phyloP scores from a whole-genome alignment of 331 rosid species.

The Quercus phellos region DNA sequence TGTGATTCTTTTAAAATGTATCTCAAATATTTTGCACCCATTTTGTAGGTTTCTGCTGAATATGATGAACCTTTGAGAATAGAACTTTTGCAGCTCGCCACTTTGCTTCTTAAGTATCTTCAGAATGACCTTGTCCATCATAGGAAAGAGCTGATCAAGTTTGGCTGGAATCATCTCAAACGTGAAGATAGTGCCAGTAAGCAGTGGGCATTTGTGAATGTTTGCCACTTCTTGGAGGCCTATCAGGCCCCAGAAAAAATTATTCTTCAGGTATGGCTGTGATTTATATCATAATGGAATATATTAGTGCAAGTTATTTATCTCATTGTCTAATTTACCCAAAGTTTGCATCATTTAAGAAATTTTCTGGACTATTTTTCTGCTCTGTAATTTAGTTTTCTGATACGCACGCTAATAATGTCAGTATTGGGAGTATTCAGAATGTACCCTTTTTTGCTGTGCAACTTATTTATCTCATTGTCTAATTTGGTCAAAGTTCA shows the following conservation, averaged over 20 bases:
- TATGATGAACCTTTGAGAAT: slow-evolving; percentile 94
- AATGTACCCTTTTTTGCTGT: neutral
- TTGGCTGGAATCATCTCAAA: slow-evolving; percentile 99
- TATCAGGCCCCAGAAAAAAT: slow-evolving; percentile 99
- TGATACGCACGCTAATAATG: neutral
- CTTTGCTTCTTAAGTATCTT: slow-evolving; percentile 94
- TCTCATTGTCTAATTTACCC: neutral
- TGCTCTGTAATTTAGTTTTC: neutral
- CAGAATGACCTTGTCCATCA: slow-evolving; percentile 97
- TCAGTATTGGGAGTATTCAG: neutral
- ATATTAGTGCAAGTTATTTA: slow-evolving; percentile 2
- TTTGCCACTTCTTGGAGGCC: slow-evolving; percentile 98
- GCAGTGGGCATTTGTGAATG: slow-evolving; percentile 99
- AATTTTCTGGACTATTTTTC: neutral
- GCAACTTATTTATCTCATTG: slow-evolving; percentile 3
- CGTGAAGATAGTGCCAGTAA: slow-evolving; percentile 99
- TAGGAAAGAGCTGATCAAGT: slow-evolving; percentile 91
- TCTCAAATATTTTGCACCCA: slow-evolving; percentile 16
- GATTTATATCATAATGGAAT: slow-evolving; percentile 5
- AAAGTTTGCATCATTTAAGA: neutral
- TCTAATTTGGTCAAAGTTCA: neutral
- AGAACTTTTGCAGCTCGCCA: slow-evolving; percentile 94
- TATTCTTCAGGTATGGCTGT: slow-evolving; percentile 73
- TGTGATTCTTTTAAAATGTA: neutral
- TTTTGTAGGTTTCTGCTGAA: slow-evolving; percentile 90